Evolutionary conservation across 345 rosid species (phyloP).

Genomic region (Eucalyptus paniculata): DNA sequence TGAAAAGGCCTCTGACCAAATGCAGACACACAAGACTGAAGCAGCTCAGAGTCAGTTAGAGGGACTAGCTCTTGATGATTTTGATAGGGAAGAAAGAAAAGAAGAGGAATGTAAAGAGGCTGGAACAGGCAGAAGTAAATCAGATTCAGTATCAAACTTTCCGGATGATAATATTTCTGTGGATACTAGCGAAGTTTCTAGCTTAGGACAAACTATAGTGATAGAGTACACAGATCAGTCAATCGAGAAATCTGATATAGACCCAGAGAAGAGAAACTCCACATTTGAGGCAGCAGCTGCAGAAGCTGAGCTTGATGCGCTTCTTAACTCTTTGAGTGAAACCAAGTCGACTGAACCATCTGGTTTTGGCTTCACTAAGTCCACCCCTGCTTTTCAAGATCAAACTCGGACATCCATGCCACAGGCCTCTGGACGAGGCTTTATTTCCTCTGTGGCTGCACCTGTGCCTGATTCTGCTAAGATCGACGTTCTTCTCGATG

Average conservation of each 20-base stretch:
- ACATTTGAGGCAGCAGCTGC: constrained; percentile 3
- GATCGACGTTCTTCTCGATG: constrained; percentile 42
- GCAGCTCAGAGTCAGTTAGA: not conserved
- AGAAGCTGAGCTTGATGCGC: constrained; percentile 54
- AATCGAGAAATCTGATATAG: not conserved
- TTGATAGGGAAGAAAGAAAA: not conserved
- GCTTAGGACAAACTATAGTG: not conserved
- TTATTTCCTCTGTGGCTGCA: not conserved
- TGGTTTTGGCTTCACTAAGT: not conserved
- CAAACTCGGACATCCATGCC: not conserved
- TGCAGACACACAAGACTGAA: not conserved
- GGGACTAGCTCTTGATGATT: constrained; percentile 1
- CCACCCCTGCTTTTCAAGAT: not conserved
- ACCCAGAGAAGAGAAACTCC: not conserved
- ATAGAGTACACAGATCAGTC: not conserved
- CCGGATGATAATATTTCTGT: not conserved
- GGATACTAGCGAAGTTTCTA: not conserved
- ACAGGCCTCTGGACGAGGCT: not conserved
- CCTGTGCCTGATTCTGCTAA: not conserved
- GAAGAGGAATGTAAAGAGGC: not conserved
- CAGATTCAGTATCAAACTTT: not conserved
- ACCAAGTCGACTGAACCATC: constrained; percentile 6
- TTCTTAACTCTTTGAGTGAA: constrained; percentile 40
- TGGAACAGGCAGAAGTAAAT: not conserved
- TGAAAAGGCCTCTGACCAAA: constrained; percentile 1